Conservation (phyloP, 805 yeast genomes). For the Barnettozyma wickerhamii region DNA sequence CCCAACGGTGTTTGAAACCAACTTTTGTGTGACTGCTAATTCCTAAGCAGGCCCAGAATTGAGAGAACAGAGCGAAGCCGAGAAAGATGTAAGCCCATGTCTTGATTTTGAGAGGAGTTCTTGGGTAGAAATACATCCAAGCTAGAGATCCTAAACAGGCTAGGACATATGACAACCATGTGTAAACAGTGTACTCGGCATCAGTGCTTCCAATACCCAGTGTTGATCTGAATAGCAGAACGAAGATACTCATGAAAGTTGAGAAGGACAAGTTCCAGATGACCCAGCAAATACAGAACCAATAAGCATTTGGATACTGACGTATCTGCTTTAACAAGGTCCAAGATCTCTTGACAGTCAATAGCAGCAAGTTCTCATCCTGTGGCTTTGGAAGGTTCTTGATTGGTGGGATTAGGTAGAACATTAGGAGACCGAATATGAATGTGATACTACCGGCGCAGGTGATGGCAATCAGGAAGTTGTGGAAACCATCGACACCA, state of each 20-base stretch:
- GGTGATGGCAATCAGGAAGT: constrained; percentile 35
- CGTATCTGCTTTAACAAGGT: constrained; percentile 24
- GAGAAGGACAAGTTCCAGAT: constrained; percentile 36
- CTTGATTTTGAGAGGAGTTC: constrained; percentile 25
- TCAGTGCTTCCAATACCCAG: constrained; percentile 36
- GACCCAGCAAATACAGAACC: constrained; percentile 37
- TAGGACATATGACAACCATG: constrained; percentile 33
- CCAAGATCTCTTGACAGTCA: constrained; percentile 28
- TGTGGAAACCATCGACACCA: constrained; percentile 28
- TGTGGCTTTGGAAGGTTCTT: constrained; percentile 27
- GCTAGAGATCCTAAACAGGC: constrained; percentile 32
- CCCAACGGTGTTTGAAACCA: constrained; percentile 40
- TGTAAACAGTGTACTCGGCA: constrained; percentile 35
- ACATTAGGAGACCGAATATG: constrained; percentile 23
- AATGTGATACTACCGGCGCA: constrained; percentile 35
- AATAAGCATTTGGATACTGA: constrained; percentile 32
- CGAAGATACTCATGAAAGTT: constrained; percentile 33
- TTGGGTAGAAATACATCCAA: constrained; percentile 35
- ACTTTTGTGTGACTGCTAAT: constrained; percentile 24
- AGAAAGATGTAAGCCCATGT: constrained; percentile 35
- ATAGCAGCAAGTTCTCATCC: constrained; percentile 24
- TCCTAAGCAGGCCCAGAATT: constrained; percentile 38
- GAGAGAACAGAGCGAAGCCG: constrained; percentile 28
- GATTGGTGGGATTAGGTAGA: constrained; percentile 30
- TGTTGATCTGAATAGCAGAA: constrained; percentile 35